Evolutionary conservation across 345 rosid species (phyloP).

Genomic region (Draba incana): DNA sequence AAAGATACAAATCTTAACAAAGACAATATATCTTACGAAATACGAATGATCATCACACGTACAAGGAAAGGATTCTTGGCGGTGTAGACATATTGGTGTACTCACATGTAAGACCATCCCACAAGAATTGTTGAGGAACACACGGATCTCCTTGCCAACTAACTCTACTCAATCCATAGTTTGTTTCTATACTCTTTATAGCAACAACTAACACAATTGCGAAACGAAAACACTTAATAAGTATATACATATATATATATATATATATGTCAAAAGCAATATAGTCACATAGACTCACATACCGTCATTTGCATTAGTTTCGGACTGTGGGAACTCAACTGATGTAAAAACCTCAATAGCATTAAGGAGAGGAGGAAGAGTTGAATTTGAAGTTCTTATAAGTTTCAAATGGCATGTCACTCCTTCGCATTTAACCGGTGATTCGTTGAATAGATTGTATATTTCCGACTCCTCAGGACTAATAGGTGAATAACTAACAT

Average conservation of each 20-base stretch:
- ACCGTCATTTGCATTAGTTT: slow-evolving; percentile 35
- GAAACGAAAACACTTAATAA: background rate
- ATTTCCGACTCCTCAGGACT: slow-evolving; percentile 10
- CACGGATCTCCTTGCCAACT: slow-evolving; percentile 82
- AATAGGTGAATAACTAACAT: slow-evolving; percentile 36
- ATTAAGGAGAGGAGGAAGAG: slow-evolving; percentile 42
- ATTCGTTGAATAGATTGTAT: background rate
- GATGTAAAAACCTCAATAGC: slow-evolving; percentile 32
- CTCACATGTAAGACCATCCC: slow-evolving; percentile 60
- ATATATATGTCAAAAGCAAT: slow-evolving; percentile 5
- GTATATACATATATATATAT: background rate
- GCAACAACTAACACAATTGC: slow-evolving; percentile 44
- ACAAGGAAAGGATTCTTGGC: slow-evolving; percentile 42
- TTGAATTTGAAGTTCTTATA: slow-evolving; percentile 30
- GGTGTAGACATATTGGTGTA: slow-evolving; percentile 33
- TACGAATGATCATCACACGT: background rate
- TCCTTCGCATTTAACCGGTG: slow-evolving; percentile 23
- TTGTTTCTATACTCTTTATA: slow-evolving; percentile 45
- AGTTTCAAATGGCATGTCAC: slow-evolving; percentile 26
- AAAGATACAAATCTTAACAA: background rate
- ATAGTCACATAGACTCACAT: background rate
- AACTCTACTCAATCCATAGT: slow-evolving; percentile 39
- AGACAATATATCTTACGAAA: background rate
- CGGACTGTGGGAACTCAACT: slow-evolving; percentile 31
- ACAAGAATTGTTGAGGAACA: slow-evolving; percentile 45